phyloP scores from a whole-genome alignment of 2,329 filamentous ascomycete genomes.

The Fusarium cyanostomum region DNA sequence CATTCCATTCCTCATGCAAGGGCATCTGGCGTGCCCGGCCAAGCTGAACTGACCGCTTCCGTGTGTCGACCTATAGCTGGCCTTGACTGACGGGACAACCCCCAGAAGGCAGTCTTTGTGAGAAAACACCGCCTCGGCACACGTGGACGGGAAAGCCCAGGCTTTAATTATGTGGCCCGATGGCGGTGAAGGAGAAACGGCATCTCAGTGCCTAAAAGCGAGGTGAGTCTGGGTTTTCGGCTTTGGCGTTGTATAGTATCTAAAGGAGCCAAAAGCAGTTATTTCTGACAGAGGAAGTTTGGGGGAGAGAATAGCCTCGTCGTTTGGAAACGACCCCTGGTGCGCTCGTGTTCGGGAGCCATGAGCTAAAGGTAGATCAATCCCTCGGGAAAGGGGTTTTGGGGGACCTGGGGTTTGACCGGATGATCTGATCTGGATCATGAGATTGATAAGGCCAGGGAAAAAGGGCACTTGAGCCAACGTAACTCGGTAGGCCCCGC shows the following conservation, averaged over 20 bases:
- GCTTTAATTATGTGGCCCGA: constrained; percentile 6
- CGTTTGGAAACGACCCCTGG: not conserved
- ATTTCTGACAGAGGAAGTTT: constrained; percentile 2
- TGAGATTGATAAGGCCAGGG: constrained; percentile 40
- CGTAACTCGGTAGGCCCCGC: not conserved
- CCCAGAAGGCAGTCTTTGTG: constrained; percentile 7
- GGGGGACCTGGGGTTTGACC: constrained; percentile 22
- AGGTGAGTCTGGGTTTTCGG: constrained; percentile 7
- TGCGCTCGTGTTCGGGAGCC: constrained; percentile 18
- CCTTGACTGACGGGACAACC: constrained; percentile 10
- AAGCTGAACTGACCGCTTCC: constrained; percentile 37
- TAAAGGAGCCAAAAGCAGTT: constrained; percentile 9
- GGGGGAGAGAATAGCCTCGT: not conserved
- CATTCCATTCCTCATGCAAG: constrained; percentile 36
- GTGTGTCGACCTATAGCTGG: constrained; percentile 26
- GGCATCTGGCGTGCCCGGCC: constrained; percentile 26
- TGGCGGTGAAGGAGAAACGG: constrained; percentile 27
- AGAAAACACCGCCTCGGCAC: constrained; percentile 4
- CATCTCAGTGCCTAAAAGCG: constrained; percentile 22
- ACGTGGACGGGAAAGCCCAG: not conserved
- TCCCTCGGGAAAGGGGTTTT: constrained; percentile 4
- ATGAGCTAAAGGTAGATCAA: constrained; percentile 30
- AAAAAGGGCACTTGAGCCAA: not conserved
- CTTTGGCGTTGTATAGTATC: not conserved
- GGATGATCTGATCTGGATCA: constrained; percentile 37